A percentile compares a stretch with the other conserved stretches of the same genome.
These are phyloP conservation scores for Eudorina sp. DNA, from an alignment of 139 green algal genomes.

Conservation along the genomic window DNA sequence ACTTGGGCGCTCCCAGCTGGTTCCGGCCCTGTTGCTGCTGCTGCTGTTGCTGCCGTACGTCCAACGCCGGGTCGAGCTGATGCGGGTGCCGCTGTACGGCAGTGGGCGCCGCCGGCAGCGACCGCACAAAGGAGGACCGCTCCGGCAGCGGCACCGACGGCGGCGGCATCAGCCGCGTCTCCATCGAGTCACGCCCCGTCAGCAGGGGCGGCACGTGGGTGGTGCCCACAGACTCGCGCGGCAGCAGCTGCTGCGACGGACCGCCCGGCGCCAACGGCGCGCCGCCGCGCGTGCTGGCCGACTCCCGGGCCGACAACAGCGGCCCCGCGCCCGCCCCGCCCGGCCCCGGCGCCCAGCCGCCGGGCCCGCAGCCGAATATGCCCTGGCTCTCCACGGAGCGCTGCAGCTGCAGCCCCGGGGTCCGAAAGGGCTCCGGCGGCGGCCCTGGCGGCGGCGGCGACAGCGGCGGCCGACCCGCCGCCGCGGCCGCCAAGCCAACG, in stretches of 20 bases:
- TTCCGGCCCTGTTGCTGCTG: not conserved
- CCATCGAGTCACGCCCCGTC: not conserved
- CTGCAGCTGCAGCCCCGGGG: not conserved
- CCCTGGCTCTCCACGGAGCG: not conserved
- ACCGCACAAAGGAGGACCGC: not conserved
- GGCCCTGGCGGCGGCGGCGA: not conserved
- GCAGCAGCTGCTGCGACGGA: not conserved
- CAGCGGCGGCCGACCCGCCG: not conserved
- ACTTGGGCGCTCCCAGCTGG: not conserved
- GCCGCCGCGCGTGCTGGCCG: not conserved
- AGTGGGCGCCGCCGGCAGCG: not conserved
- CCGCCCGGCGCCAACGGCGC: not conserved
- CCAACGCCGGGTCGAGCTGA: not conserved
- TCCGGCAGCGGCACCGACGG: constrained; percentile 14
- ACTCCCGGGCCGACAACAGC: not conserved
- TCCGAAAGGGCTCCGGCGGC: constrained; percentile 32
- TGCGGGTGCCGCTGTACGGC: not conserved
- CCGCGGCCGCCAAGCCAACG: not conserved
- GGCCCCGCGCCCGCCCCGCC: not conserved
- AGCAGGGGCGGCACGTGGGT: not conserved
- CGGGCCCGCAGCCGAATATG: not conserved
- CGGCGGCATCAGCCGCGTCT: constrained; percentile 19
- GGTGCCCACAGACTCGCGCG: constrained; percentile 30
- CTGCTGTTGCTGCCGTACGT: not conserved
- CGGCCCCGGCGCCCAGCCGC: not conserved